These are phyloP conservation scores for Guyanaporus albipodus DNA, from an alignment of 768 basidiomycete genomes.

Conservation along the genomic window DNA sequence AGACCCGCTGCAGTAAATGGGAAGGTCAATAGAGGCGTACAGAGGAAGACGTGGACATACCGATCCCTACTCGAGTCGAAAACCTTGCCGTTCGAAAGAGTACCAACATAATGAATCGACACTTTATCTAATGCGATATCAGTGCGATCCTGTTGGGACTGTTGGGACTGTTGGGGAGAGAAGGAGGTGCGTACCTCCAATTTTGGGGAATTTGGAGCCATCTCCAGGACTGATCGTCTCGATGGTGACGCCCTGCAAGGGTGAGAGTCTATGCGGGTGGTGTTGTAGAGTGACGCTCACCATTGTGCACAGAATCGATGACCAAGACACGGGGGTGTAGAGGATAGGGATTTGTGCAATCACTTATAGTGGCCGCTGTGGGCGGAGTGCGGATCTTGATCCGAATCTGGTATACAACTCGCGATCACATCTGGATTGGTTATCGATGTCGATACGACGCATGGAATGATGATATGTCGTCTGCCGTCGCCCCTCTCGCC, in stretches of 20 bases:
- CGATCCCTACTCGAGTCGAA: constrained; percentile 81
- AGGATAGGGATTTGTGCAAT: constrained; percentile 24
- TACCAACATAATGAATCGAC: constrained; percentile 77
- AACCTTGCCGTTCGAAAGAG: constrained; percentile 52
- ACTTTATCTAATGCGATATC: constrained; percentile 53
- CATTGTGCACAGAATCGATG: constrained; percentile 31
- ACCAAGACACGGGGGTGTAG: constrained; percentile 24
- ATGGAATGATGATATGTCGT: constrained; percentile 9
- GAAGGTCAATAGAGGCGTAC: constrained; percentile 2
- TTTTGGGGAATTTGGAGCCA: constrained; percentile 58
- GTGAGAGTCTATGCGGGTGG: not conserved
- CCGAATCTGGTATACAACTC: constrained; percentile 41
- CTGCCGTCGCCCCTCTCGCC: no score
- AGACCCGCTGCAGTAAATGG: constrained; percentile 36
- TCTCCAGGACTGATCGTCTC: constrained; percentile 59
- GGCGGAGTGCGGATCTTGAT: constrained; percentile 77
- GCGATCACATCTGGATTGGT: constrained; percentile 20
- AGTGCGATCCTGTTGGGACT: constrained; percentile 22
- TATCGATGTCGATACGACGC: constrained; percentile 31
- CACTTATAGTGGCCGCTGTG: constrained; percentile 42
- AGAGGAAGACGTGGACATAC: constrained; percentile 35
- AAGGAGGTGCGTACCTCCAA: constrained; percentile 57
- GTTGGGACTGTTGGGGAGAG: constrained; percentile 7
- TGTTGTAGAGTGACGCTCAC: constrained; percentile 17
- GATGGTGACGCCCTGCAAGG: constrained; percentile 64